Base-by-base conservation (phyloP, 108 stramenopile genomes). In the Nannochloropsis granulata region DNA sequence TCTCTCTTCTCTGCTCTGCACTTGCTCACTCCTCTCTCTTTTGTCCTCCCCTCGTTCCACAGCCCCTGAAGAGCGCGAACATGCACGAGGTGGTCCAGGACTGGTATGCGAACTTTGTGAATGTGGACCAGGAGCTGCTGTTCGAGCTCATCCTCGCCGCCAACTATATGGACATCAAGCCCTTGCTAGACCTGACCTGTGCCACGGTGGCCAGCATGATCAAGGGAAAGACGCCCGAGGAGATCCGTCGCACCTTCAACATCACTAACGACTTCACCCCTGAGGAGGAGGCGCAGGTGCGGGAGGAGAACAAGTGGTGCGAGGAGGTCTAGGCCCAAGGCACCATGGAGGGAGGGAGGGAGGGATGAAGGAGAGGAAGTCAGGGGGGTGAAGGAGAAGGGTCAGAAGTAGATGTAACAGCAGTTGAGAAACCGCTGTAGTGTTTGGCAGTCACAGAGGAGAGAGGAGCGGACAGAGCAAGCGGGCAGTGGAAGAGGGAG, bases 241-340 rank as follows among this genome's bases (percentile, higher is more conserved):
- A 99, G 85, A 97, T 98, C 88, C 94, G 98, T 44, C 91, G 92
- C 80, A 95, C 94, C 24, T 99, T 99, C 92, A 98, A 98, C 91
- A 98, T 99, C 89, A 93, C 92, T 80, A 98, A 99, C 90, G 98
- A 98, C 90, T 99, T 99, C 91, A 95, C 96, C 79, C 99, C 98
- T 5, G 98, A 98, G 86, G 98, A 99, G 86, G 99, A 99, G 93
- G 97, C 97, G 23, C 97, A 96, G 90, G 98, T 99, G 12, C 92
- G 97, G 45, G 98, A 98, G 89, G 98, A 99, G 93, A 99, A 99
- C 93, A 98, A 98, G 91, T 99, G 99, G 99, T 97, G 97, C 82
- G 99, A 99, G 91, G 98, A 34, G 34, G 34, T 34, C 34, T 34
- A 34, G 5, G 34, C 34, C 34, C 34, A 5, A 34, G 34, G 34